Percentiles rank a stretch among this genome's conserved stretches.
These are phyloP conservation scores for Forsythia suspensa DNA, from an alignment of 257 asterid genomes.

Conservation along the genomic window DNA sequence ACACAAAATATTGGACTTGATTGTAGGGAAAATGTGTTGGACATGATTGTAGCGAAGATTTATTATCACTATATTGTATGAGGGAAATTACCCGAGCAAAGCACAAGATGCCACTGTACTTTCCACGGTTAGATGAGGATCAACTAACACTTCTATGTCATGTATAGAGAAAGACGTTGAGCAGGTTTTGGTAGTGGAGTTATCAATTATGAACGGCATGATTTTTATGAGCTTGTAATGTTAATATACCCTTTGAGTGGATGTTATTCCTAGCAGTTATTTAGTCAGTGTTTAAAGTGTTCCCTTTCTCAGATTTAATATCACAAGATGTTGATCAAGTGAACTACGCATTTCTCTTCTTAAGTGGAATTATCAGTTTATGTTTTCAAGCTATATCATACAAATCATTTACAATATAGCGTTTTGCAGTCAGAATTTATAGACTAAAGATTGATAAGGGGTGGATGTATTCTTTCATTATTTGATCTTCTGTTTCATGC, in stretches of 20 bases:
- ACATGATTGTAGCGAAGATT: neutral
- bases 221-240: neutral
- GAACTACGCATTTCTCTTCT: neutral
- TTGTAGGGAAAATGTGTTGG: neutral
- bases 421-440: neutral
- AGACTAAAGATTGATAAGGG: slow-evolving; percentile 11
- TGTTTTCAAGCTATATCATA: slow-evolving; percentile 3
- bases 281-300: neutral
- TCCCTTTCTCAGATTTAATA: neutral
- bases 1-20: neutral
- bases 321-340: neutral
- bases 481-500: slow-evolving; percentile 4
- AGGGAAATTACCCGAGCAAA: neutral
- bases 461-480: slow-evolving; percentile 7
- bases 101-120: neutral
- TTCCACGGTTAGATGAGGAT: neutral
- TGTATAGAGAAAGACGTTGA: neutral
- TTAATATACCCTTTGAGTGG: neutral
- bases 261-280: neutral
- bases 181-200: neutral
- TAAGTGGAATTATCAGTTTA: neutral
- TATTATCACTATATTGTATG: neutral
- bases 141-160: neutral
- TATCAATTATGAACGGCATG: neutral
- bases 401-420: neutral